A percentile compares a stretch with the other conserved stretches of the same genome.
Evolutionary conservation across 2,329 filamentous ascomycete species (phyloP).

Genomic region (Trichophyton verrucosum): DNA sequence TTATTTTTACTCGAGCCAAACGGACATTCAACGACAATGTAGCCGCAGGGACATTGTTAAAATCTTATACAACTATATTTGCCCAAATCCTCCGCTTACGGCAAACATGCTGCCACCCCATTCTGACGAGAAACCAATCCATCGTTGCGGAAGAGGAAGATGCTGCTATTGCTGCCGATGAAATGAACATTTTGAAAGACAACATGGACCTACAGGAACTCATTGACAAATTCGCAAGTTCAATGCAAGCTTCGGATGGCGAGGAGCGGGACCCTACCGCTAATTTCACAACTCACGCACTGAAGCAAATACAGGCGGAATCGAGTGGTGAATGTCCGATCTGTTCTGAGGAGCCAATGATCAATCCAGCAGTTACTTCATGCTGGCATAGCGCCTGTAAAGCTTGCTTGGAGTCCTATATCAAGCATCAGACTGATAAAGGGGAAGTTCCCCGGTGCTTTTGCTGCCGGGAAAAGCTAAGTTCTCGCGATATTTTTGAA

Average conservation of each 20-base stretch:
- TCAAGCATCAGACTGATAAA: conserved; percentile 71
- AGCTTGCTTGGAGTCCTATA: conserved; percentile 78
- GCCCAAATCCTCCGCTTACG: conserved; percentile 87
- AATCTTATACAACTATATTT: conserved; percentile 93
- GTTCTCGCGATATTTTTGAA: conserved; percentile 76
- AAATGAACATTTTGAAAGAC: conserved; percentile 69
- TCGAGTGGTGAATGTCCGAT: conserved; percentile 83
- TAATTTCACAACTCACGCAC: conserved; percentile 70
- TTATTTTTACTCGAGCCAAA: conserved; percentile 74
- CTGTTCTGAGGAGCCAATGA: conserved; percentile 91
- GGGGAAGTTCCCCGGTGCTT: conserved; percentile 71
- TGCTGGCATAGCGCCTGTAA: conserved; percentile 98
- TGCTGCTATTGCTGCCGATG: conserved; percentile 63
- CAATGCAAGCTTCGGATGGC: conserved; percentile 45
- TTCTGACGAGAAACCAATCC: conserved; percentile 73
- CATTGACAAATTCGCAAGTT: conserved; percentile 68
- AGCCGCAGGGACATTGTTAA: conserved; percentile 83
- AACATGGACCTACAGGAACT: conserved; percentile 90
- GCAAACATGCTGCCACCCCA: conserved; percentile 87
- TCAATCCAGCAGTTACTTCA: conserved; percentile 82
- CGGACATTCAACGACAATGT: conserved; percentile 74
- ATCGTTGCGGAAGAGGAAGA: conserved; percentile 81
- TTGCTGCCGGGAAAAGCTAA: conserved; percentile 75
- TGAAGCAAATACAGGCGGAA: conserved; percentile 85
- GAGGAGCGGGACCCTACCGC: conserved; percentile 48